These are phyloP conservation scores for Fusarium concolor DNA, from an alignment of 2,329 filamentous ascomycete genomes.

Conservation along the genomic window DNA sequence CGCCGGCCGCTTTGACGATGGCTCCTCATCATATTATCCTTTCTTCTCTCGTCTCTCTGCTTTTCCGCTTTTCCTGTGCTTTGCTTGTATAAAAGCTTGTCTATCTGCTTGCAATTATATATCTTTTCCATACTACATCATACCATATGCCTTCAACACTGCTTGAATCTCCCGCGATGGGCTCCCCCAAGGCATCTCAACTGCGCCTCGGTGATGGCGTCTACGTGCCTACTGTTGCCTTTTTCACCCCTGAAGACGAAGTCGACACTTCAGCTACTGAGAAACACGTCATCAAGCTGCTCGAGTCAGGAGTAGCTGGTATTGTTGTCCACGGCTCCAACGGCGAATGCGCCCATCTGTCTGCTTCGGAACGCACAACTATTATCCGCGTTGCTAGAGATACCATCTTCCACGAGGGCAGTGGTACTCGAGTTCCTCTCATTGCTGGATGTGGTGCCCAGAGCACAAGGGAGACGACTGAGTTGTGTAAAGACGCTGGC, in stretches of 20 bases:
- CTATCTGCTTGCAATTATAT: constrained; percentile 1
- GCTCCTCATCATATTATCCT: constrained; percentile 10
- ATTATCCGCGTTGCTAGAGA: constrained; percentile 69
- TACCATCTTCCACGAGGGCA: constrained; percentile 44
- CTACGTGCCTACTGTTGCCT: constrained; percentile 54
- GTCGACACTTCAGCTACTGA: constrained; percentile 49
- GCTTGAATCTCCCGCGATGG: constrained; percentile 41
- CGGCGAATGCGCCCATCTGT: constrained; percentile 84
- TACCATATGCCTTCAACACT: constrained; percentile 43
- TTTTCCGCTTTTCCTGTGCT: constrained; percentile 2
- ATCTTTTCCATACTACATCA: background rate
- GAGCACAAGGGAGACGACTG: constrained; percentile 79
- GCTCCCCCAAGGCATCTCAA: constrained; percentile 43
- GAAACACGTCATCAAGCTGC: constrained; percentile 55
- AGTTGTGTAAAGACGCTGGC: constrained; percentile 76
- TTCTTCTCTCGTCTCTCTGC: constrained; percentile 1
- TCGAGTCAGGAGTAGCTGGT: constrained; percentile 77
- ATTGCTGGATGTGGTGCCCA: constrained; percentile 82
- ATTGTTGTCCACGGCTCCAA: constrained; percentile 86
- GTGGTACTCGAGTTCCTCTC: constrained; percentile 53
- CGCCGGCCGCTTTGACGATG: constrained; percentile 25
- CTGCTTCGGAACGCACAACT: constrained; percentile 74
- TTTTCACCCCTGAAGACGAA: constrained; percentile 52
- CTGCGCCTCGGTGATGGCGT: constrained; percentile 48
- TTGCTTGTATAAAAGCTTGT: constrained; percentile 27